A percentile compares a stretch with the other conserved stretches of the same genome.
Evolutionary conservation across 2,329 filamentous ascomycete species (phyloP).

Genomic region (Juglanconis oblonga): DNA sequence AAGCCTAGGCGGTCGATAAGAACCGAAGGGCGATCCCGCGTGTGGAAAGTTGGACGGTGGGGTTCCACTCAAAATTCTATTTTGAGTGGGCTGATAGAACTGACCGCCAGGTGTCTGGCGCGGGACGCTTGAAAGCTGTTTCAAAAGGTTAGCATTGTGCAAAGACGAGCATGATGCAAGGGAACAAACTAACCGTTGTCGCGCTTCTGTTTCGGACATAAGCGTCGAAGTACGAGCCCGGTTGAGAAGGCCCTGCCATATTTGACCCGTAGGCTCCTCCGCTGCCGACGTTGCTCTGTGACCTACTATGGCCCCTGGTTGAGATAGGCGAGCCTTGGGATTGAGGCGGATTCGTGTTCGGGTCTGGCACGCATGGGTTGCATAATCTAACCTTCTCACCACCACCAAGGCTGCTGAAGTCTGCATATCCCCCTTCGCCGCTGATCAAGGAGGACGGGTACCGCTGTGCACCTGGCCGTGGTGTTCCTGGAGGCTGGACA

Average conservation of each 20-base stretch:
- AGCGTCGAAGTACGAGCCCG: constrained; percentile 38
- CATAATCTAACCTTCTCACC: constrained; percentile 59
- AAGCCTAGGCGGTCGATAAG: constrained; percentile 20
- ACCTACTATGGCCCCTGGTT: constrained; percentile 38
- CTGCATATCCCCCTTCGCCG: constrained; percentile 38
- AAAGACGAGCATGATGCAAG: not conserved
- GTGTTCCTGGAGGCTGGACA: constrained; percentile 65
- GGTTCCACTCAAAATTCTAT: constrained; percentile 39
- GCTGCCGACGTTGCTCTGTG: constrained; percentile 40
- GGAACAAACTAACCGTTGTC: constrained; percentile 43
- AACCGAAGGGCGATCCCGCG: constrained; percentile 21
- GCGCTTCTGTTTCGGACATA: constrained; percentile 44
- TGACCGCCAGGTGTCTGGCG: constrained; percentile 7
- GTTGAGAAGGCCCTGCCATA: constrained; percentile 24
- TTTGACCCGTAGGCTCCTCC: not conserved
- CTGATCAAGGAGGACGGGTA: constrained; percentile 37
- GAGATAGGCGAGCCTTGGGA: constrained; percentile 23
- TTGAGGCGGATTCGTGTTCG: constrained; percentile 55
- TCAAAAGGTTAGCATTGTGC: not conserved
- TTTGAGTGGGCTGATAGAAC: constrained; percentile 33
- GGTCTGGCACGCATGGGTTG: constrained; percentile 61
- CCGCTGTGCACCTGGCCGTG: constrained; percentile 31
- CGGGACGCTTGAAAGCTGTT: constrained; percentile 6
- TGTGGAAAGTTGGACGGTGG: constrained; percentile 34
- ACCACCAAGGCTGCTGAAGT: constrained; percentile 46